Percentiles rank a stretch among this genome's conserved stretches.
Evolutionary conservation across 495 filamentous ascomycete genomes (phyloP).

Genomic region (Podospora australis): DNA sequence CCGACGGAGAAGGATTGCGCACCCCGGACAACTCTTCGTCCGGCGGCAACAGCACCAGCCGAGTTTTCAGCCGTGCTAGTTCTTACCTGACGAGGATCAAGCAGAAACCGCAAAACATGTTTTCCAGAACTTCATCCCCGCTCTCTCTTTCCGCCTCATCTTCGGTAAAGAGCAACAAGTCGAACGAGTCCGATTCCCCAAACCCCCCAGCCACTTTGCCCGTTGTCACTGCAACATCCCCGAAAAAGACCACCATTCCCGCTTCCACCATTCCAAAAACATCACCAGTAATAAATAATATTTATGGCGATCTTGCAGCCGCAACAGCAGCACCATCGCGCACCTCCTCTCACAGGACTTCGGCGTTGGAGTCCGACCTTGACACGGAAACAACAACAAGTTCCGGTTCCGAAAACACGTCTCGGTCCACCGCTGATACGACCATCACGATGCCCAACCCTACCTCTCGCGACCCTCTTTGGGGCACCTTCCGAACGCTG

Average conservation of each 20-base stretch:
- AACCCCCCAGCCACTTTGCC: slow-evolving; percentile 10
- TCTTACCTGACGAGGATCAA: slow-evolving; percentile 37
- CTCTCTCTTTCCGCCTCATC: slow-evolving; percentile 14
- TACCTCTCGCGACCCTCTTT: slow-evolving; percentile 73
- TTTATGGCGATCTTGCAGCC: slow-evolving; percentile 16
- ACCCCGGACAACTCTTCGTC: slow-evolving; percentile 22
- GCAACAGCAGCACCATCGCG: slow-evolving; percentile 39
- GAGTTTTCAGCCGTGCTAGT: slow-evolving; percentile 27
- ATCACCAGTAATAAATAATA: slow-evolving; percentile 11
- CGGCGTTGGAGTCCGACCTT: slow-evolving; percentile 24
- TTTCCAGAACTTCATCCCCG: slow-evolving; percentile 24
- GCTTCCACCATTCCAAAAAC: slow-evolving; percentile 1
- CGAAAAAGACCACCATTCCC: slow-evolving; percentile 12
- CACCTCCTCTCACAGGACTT: slow-evolving; percentile 41
- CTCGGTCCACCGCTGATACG: slow-evolving; percentile 46
- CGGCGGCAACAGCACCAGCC: slow-evolving; percentile 20
- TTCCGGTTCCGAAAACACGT: slow-evolving; percentile 49
- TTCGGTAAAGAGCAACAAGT: slow-evolving; percentile 22
- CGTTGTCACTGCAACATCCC: slow-evolving; percentile 1
- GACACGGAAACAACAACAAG: slow-evolving; percentile 44
- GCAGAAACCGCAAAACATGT: slow-evolving; percentile 32
- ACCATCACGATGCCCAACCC: slow-evolving; percentile 36
- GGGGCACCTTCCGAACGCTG: slow-evolving; percentile 72
- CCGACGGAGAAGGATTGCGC: slow-evolving; percentile 16
- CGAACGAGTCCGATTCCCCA: slow-evolving; percentile 10